Evolutionary conservation across 768 basidiomycete species (phyloP).

Genomic region (Russula sp.): DNA sequence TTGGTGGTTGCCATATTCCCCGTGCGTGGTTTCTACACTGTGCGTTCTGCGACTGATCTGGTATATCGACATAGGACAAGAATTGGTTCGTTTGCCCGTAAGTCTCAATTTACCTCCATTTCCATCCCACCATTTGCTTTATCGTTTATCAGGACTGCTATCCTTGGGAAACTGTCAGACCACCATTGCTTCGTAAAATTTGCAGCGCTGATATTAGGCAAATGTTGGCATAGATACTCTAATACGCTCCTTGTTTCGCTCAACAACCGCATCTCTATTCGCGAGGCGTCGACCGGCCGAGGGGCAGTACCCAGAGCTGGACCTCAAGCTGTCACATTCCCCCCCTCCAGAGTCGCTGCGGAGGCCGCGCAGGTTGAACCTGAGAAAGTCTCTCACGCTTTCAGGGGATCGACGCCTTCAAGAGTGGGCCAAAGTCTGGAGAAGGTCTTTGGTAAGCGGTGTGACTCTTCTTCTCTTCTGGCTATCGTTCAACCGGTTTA

Average conservation of each 20-base stretch:
- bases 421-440: neutral
- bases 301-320: no score
- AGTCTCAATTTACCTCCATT: neutral
- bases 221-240: no score
- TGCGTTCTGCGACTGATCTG: neutral
- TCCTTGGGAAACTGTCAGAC: conserved; percentile 17
- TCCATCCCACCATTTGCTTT: neutral
- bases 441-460: neutral
- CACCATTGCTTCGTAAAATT: neutral
- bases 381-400: neutral
- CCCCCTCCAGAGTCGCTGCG: neutral
- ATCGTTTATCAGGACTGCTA: neutral
- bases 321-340: no score
- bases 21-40: neutral
- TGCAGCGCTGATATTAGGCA: no score
- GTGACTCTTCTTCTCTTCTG: neutral
- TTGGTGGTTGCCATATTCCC: neutral
- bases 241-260: conserved; percentile 7
- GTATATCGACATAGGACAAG: neutral
- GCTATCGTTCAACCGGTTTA: neutral
- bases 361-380: neutral
- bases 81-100: conserved; percentile 11
- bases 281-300: no score
- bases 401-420: neutral
- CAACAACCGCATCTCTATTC: conserved; percentile 3